Evolutionary conservation across 140 eudicot species (phyloP), one percentile per base, ranked within the genome.

Genomic region (Ambrosia hybrid): DNA sequence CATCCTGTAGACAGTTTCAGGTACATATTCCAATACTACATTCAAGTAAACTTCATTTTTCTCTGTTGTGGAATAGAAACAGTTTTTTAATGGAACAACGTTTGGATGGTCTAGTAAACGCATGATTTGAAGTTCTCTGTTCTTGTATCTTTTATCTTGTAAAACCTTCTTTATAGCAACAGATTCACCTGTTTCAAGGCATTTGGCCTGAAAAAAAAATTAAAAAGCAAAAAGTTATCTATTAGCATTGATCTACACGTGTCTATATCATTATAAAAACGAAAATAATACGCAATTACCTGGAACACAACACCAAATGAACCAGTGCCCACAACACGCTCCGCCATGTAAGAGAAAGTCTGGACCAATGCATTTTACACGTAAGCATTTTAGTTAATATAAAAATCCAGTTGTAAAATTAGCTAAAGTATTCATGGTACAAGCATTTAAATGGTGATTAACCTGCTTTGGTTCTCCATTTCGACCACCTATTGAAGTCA

Each of bases 261-360:
- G 43, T 39, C 9, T 9, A 67, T 53, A 41, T 57, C 57, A 13
- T 51, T 16, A 10, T 60, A 21, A 59, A 9, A 2, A 78, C 45
- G 33, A 41, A 9, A 38, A 26, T 57, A 8, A 4, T 5, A 57
- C 45, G 9, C 16, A 38, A 68, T 43, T 83, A 92, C 98, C 98
- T 92, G 95, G 81, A 81, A 94, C 57, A 94, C 99, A 12, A 88
- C 95, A 76, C 99, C 99, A 79, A 94, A 94, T n/a, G 99, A 94
- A 68, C 99, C 99, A 26, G 95, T 91, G 57, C 99, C 99, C 14
- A 91, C 99, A 21, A 94, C 96, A 26, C 99, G 95, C 79, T 94
- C 99, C 10, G 99, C 96, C 97, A 91, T 91, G 86, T 91, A 94
- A 14, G 99, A 94, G 74, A 88, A 58, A 16, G 99, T 91, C 99